Evolutionary conservation across 2,329 filamentous ascomycete species (phyloP).

Genomic region (Cladophialophora bantiana): DNA sequence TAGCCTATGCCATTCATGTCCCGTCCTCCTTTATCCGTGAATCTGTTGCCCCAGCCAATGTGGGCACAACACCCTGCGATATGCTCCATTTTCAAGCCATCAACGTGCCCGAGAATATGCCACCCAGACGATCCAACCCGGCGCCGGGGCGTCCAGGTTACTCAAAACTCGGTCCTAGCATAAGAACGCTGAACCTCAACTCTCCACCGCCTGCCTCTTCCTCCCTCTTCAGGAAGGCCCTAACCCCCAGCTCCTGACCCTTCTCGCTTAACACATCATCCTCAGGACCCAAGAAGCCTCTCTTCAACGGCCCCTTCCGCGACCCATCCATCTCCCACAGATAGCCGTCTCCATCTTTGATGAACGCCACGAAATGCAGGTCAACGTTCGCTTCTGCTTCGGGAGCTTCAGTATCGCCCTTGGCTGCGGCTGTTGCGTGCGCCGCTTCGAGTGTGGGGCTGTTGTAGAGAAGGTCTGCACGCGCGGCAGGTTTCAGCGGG

Average conservation of each 20-base stretch:
- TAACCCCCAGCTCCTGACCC: constrained; percentile 74
- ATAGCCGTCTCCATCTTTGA: constrained; percentile 73
- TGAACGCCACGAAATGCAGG: constrained; percentile 94
- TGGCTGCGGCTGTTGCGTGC: constrained; percentile 76
- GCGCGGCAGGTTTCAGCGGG: constrained; percentile 68
- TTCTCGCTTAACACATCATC: constrained; percentile 79
- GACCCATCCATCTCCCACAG: constrained; percentile 84
- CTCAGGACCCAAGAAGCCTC: constrained; percentile 63
- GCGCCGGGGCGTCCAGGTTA: constrained; percentile 44
- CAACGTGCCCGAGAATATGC: neutral
- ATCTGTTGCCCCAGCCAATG: neutral
- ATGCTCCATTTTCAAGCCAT: neutral
- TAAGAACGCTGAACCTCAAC: constrained; percentile 69
- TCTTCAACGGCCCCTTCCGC: constrained; percentile 74
- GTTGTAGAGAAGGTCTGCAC: constrained; percentile 78
- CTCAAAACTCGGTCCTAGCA: constrained; percentile 64
- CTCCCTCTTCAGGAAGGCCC: constrained; percentile 66
- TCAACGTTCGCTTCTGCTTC: constrained; percentile 82
- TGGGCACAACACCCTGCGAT: neutral
- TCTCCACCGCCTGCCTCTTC: constrained; percentile 61
- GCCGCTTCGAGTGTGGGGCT: constrained; percentile 77
- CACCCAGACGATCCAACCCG: neutral
- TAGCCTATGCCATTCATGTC: neutral
- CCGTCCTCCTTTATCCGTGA: neutral
- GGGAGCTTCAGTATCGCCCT: constrained; percentile 81